Evolutionary conservation across 345 rosid genomes (phyloP).

Genomic region (Erodium maritimum): DNA sequence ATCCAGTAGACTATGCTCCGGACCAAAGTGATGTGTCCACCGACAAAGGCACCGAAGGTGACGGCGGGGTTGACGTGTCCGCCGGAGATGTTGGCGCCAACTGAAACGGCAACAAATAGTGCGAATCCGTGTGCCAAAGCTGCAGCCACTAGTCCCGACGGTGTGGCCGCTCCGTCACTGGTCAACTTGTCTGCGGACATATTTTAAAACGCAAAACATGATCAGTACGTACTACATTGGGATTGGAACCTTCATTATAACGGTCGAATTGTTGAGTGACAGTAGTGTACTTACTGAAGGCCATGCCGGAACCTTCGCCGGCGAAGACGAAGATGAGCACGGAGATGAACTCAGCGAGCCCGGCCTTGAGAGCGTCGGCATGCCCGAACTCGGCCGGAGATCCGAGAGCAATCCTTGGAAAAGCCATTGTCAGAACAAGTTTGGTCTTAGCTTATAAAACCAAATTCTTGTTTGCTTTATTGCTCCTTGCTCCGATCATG

Average conservation of each 20-base stretch:
- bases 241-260: background rate
- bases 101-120: conserved; percentile 50
- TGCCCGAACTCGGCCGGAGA: conserved; percentile 32
- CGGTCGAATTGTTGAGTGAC: background rate
- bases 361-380: conserved; percentile 42
- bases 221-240: background rate
- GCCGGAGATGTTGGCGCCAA: conserved; percentile 61
- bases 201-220: background rate
- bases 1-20: conserved; percentile 48
- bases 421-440: conserved; percentile 27
- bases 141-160: conserved; percentile 51
- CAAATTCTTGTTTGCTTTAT: background rate
- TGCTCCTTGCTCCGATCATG: background rate
- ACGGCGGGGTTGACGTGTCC: conserved; percentile 75
- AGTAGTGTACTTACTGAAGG: conserved; percentile 32
- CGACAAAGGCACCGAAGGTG: conserved; percentile 56
- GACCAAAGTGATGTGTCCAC: conserved; percentile 45
- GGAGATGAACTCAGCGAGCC: conserved; percentile 54
- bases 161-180: conserved; percentile 32
- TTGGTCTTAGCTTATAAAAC: background rate
- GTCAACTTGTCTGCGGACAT: conserved; percentile 39
- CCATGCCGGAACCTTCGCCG: conserved; percentile 77
- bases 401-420: conserved; percentile 34
- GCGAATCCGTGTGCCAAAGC: conserved; percentile 52
- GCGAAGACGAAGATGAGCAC: conserved; percentile 67